These are phyloP conservation scores for Lactarius sp. DNA, from an alignment of 768 basidiomycete genomes.

Conservation along the genomic window DNA sequence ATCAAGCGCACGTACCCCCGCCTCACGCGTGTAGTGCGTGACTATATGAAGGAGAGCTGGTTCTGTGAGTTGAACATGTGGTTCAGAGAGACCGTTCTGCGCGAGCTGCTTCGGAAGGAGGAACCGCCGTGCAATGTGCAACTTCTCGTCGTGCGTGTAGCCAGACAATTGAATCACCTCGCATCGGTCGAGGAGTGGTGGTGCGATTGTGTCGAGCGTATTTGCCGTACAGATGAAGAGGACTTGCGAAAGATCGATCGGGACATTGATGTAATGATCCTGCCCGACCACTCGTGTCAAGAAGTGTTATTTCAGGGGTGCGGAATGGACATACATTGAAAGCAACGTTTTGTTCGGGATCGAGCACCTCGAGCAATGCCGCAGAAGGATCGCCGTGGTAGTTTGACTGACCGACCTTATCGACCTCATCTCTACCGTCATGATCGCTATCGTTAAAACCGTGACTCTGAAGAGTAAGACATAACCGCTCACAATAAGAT, in stretches of 20 bases:
- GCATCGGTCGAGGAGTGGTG: slow-evolving; percentile 84
- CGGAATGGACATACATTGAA: slow-evolving; percentile 53
- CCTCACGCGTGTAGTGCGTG: slow-evolving; percentile 82
- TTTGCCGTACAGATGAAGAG: slow-evolving; percentile 94
- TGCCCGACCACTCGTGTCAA: slow-evolving; percentile 30
- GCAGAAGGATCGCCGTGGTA: slow-evolving; percentile 92
- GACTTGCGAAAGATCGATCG: slow-evolving; percentile 82
- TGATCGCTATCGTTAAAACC: slow-evolving; percentile 1
- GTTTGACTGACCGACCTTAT: slow-evolving; percentile 83
- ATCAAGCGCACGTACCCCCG: slow-evolving; percentile 88
- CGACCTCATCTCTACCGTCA: slow-evolving; percentile 71
- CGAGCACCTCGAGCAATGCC: slow-evolving; percentile 85
- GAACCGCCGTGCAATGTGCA: slow-evolving; percentile 82
- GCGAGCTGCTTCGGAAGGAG: slow-evolving; percentile 83
- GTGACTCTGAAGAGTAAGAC: background rate
- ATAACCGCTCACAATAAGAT: slow-evolving; percentile 50
- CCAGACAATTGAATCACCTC: slow-evolving; percentile 82
- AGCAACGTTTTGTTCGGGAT: slow-evolving; percentile 87
- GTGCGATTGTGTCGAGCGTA: slow-evolving; percentile 81
- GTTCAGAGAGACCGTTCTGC: slow-evolving; percentile 65
- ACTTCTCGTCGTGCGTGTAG: slow-evolving; percentile 88
- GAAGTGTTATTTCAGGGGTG: background rate
- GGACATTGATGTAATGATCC: slow-evolving; percentile 91
- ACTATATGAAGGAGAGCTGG: slow-evolving; percentile 67
- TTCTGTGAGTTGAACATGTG: slow-evolving; percentile 62